Percentiles rank a stretch among this genome's conserved stretches.
These are phyloP conservation scores for Panicum miliaceum DNA, from an alignment of 176 grass and related monocot genomes.

Conservation along the genomic window DNA sequence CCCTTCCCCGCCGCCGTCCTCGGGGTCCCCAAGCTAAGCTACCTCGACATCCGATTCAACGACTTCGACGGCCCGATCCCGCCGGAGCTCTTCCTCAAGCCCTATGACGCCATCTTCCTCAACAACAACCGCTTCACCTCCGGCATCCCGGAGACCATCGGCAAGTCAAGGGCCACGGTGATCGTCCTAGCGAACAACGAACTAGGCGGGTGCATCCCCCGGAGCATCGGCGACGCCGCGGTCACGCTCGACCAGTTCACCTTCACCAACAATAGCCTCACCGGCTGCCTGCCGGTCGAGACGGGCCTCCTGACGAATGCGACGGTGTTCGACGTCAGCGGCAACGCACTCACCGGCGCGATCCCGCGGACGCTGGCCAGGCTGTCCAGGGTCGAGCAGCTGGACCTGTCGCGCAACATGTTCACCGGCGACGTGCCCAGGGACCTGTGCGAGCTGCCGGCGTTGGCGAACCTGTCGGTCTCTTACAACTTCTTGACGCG, in stretches of 20 bases:
- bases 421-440: constrained; percentile 23
- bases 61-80: constrained; percentile 58
- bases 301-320: constrained; percentile 11
- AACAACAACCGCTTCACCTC: constrained; percentile 50
- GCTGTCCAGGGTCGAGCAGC: constrained; percentile 39
- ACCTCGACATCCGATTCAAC: constrained; percentile 68
- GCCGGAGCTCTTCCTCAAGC: constrained; percentile 49
- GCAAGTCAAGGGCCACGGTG: constrained; percentile 40
- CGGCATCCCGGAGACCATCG: constrained; percentile 50
- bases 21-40: constrained; percentile 32
- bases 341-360: constrained; percentile 20
- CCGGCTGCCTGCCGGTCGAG: constrained; percentile 42
- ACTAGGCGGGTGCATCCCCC: constrained; percentile 44
- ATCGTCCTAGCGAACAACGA: constrained; percentile 57
- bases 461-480: constrained; percentile 23
- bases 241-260: constrained; percentile 47
- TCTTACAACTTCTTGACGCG: constrained; percentile 29
- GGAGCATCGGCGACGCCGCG: constrained; percentile 38
- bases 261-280: constrained; percentile 53
- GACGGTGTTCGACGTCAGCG: constrained; percentile 48
- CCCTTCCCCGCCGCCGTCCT: constrained; percentile 31
- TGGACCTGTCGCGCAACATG: constrained; percentile 35
- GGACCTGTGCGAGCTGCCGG: neutral
- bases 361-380: constrained; percentile 30
- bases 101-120: constrained; percentile 51